Conservation (phyloP, 2,329 filamentous ascomycete genomes). For the Westerdykella sp. region DNA sequence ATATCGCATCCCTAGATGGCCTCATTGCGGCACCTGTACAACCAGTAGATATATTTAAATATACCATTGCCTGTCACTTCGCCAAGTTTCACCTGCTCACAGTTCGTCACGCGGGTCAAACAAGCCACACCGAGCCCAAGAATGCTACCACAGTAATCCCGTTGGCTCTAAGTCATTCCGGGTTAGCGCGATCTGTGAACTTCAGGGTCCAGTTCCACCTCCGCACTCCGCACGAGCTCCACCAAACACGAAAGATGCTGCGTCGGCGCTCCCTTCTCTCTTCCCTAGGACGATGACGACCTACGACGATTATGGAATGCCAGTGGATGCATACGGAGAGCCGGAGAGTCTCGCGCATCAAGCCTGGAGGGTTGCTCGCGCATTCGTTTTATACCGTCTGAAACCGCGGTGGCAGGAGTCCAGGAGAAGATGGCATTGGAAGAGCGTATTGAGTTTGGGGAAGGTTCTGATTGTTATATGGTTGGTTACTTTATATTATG, state of each 20-base stretch:
- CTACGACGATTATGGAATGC: slow-evolving; percentile 38
- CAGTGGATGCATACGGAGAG: slow-evolving; percentile 33
- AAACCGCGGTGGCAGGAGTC: slow-evolving; percentile 18
- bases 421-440: slow-evolving; percentile 18
- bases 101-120: too few relatives aligned
- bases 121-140: too few relatives aligned
- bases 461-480: slow-evolving; percentile 62
- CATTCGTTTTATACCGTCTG: slow-evolving; percentile 27
- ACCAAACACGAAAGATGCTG: slow-evolving; percentile 22
- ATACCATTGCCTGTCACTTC: too few relatives aligned
- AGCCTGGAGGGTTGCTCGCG: slow-evolving; percentile 22
- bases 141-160: too few relatives aligned
- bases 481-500: slow-evolving; percentile 73
- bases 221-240: too few relatives aligned
- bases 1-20: too few relatives aligned
- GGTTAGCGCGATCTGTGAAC: too few relatives aligned
- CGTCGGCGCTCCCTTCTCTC: slow-evolving; percentile 8
- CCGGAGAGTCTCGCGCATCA: slow-evolving; percentile 30
- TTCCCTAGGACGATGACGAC: slow-evolving; percentile 25
- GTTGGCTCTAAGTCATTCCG: too few relatives aligned
- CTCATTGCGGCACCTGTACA: too few relatives aligned
- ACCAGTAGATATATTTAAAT: too few relatives aligned
- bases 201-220: too few relatives aligned
- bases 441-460: slow-evolving; percentile 21
- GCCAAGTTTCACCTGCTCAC: too few relatives aligned